Conservation (phyloP, 805 yeast species). For the Priceomyces haplophilus region DNA sequence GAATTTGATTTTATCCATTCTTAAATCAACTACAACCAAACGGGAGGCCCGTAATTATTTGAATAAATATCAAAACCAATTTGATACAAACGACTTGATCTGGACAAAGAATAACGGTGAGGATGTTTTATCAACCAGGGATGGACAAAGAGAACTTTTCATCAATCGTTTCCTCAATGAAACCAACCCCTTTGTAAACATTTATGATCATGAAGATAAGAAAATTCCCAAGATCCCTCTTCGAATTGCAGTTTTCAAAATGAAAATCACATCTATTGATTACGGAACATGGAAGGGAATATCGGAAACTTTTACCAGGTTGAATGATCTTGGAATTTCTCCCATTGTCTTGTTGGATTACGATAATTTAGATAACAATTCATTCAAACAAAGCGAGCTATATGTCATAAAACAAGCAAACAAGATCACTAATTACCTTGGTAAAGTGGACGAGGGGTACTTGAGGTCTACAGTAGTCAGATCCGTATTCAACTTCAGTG, state of each 20-base stretch:
- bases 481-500: constrained; percentile 20
- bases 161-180: constrained; percentile 30
- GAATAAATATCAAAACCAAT: constrained; percentile 58
- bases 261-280: constrained; percentile 39
- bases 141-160: constrained; percentile 30
- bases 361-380: constrained; percentile 22
- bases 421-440: constrained; percentile 23
- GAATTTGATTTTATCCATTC: constrained; percentile 76
- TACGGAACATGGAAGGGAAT: constrained; percentile 42
- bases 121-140: constrained; percentile 13
- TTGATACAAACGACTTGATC: constrained; percentile 22
- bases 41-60: constrained; percentile 85
- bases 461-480: constrained; percentile 26
- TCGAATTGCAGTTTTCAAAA: constrained; percentile 55
- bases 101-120: constrained; percentile 20
- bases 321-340: constrained; percentile 64
- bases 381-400: constrained; percentile 30
- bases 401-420: constrained; percentile 32
- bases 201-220: constrained; percentile 27
- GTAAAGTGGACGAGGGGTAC: constrained; percentile 20
- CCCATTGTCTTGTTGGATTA: constrained; percentile 67
- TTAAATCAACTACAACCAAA: constrained; percentile 89
- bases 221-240: constrained; percentile 42
- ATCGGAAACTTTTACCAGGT: constrained; percentile 52
- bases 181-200: constrained; percentile 32